A percentile compares a stretch with the other conserved stretches of the same genome.
Evolutionary conservation across 257 asterid species (phyloP).

Genomic region (Rehmannia glutinosa): DNA sequence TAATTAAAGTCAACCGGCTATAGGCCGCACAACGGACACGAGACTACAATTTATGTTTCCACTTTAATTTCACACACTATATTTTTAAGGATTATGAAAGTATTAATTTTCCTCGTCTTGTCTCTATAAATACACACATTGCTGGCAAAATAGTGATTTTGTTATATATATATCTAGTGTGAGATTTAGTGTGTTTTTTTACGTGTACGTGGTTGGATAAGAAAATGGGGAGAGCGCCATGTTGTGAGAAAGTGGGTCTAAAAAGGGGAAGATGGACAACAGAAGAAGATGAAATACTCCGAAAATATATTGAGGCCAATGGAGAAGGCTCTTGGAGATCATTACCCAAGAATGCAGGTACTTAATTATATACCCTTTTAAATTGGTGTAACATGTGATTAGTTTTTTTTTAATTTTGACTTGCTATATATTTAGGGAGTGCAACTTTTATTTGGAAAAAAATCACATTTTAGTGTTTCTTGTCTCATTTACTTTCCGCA

Average conservation of each 20-base stretch:
- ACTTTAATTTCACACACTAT: too few species aligned
- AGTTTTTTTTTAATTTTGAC: too few species aligned
- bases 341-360: slow-evolving; percentile 90
- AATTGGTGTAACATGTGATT: too few species aligned
- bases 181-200: not conserved
- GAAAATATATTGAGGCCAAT: slow-evolving; percentile 48
- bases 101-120: not conserved
- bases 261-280: slow-evolving; percentile 84
- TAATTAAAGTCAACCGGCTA: slow-evolving; percentile 7
- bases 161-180: not conserved
- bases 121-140: not conserved
- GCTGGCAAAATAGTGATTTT: not conserved
- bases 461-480: too few species aligned
- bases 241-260: slow-evolving; percentile 85
- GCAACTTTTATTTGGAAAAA: too few species aligned
- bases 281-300: slow-evolving; percentile 70
- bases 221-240: slow-evolving; percentile 79
- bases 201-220: not conserved
- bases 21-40: not conserved
- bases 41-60: not conserved
- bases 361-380: not conserved
- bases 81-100: not conserved
- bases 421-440: too few species aligned
- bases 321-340: slow-evolving; percentile 97
- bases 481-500: too few species aligned